Evolutionary conservation across 2,329 filamentous ascomycete species (phyloP), one percentile per base, ranked within the genome.

Genomic region (Exophiala sp.): DNA sequence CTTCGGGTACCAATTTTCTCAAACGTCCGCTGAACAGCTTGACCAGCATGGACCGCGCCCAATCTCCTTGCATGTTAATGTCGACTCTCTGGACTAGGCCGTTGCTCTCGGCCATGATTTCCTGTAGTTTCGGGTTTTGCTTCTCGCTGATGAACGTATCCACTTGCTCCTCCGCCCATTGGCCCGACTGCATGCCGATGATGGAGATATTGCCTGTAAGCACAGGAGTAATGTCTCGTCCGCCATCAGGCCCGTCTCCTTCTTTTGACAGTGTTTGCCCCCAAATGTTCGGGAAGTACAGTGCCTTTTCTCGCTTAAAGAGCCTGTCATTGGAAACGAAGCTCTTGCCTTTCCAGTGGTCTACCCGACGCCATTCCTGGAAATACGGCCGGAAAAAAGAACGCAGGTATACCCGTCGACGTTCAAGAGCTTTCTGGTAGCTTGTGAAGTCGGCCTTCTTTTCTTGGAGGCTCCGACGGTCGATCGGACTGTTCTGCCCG

Each of bases 201-300:
- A 97, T 74, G 7, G 82, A 85, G 14, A 93, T 77, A 64, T 81
- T 86, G 50, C 86, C 87, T 41, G 75, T 71, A 49, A 97, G 76
- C 2, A 84, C 68, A 0, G 82, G 77, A 6, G 90, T 96, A 1
- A 90, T 95, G 69, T 95, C 81, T 37, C 74, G 66, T n/a, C 58
- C 58, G 41, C 70, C 70, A 50, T 71, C 59, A 80, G 81, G 47
- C n/a, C 58, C 55, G 38, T 60, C 55, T 1, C 55, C 57, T 30
- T 56, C 55, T 44, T 57, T 52, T 18, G 52, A 71, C 23, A 96
- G 75, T 1, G 89, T 96, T 60, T 79, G 75, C 39, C 93, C 93
- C 65, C 79, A 80, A 51, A 98, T 75, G 70, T 98, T 98, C 39
- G 93, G 93, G 71, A 98, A 96, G 74, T 86, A 97, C 57, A 96